Evolutionary conservation across 805 yeast genomes (phyloP).

Genomic region (Isabelozyma heimii): DNA sequence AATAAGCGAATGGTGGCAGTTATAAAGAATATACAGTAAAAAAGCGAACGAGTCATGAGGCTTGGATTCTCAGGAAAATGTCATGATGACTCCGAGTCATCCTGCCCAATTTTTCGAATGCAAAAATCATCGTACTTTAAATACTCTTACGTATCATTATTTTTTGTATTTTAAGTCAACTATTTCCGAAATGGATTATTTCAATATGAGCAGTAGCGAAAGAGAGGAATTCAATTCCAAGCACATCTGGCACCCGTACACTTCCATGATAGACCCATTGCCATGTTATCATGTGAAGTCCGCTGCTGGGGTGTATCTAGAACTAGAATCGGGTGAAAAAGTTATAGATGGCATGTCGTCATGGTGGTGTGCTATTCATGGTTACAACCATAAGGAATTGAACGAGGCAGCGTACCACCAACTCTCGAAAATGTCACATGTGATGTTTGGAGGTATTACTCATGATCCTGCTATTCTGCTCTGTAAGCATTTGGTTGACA

Average conservation of each 20-base stretch:
- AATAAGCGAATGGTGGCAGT: no score
- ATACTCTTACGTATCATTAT: no score
- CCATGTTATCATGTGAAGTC: constrained; percentile 18
- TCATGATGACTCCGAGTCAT: neutral
- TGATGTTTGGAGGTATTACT: constrained; percentile 20
- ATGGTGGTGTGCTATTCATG: constrained; percentile 31
- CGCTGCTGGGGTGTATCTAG: constrained; percentile 16
- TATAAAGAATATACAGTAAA: no score
- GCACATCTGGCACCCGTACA: constrained; percentile 30
- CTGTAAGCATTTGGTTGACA: constrained; percentile 24
- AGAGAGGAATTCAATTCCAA: constrained; percentile 12
- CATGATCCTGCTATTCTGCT: constrained; percentile 20
- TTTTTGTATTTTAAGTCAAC: no score
- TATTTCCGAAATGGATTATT: neutral
- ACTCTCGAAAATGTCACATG: constrained; percentile 18
- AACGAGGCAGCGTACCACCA: constrained; percentile 29
- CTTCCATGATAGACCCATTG: constrained; percentile 19
- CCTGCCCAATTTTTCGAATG: neutral
- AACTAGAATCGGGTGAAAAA: constrained; percentile 10
- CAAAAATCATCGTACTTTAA: neutral
- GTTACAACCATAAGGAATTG: constrained; percentile 16
- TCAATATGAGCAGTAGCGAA: neutral
- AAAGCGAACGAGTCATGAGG: neutral
- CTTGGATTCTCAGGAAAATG: neutral
- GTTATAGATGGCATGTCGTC: constrained; percentile 27